These are phyloP conservation scores for Globisporangium paddicum DNA, from an alignment of 352 stramenopile genomes.

Conservation along the genomic window DNA sequence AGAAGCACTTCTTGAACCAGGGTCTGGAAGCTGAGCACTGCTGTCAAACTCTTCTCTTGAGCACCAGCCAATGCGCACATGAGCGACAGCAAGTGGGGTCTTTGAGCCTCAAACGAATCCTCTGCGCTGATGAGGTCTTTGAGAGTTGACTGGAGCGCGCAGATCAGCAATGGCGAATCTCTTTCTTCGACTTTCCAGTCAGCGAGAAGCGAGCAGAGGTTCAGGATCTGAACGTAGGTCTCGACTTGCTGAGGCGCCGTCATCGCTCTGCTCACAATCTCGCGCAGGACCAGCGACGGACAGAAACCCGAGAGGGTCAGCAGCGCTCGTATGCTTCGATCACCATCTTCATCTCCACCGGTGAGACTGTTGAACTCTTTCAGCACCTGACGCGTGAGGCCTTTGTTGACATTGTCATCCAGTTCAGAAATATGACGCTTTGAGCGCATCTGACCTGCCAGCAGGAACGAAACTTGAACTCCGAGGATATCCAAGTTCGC, in stretches of 20 bases:
- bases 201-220: constrained; percentile 23
- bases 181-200: constrained; percentile 17
- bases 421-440: constrained; percentile 10
- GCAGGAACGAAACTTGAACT: constrained; percentile 27
- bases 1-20: constrained; percentile 9
- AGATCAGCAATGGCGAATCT: constrained; percentile 8
- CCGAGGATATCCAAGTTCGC: constrained; percentile 12
- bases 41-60: background rate
- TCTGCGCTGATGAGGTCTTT: constrained; percentile 16
- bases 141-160: constrained; percentile 21
- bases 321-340: constrained; percentile 14
- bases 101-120: constrained; percentile 21
- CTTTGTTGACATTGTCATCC: background rate
- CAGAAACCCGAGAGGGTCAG: constrained; percentile 24
- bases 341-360: constrained; percentile 7
- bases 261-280: constrained; percentile 20
- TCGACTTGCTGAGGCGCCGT: constrained; percentile 16
- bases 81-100: constrained; percentile 21
- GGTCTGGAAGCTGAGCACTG: constrained; percentile 11
- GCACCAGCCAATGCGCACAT: constrained; percentile 14
- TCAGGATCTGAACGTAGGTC: constrained; percentile 22
- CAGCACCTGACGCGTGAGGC: constrained; percentile 19
- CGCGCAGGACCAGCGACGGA: constrained; percentile 20
- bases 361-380: constrained; percentile 34
- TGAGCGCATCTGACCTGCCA: constrained; percentile 23